Evolutionary conservation across 2,329 filamentous ascomycete genomes (phyloP).

Genomic region (Clonostachys rhizophaga): DNA sequence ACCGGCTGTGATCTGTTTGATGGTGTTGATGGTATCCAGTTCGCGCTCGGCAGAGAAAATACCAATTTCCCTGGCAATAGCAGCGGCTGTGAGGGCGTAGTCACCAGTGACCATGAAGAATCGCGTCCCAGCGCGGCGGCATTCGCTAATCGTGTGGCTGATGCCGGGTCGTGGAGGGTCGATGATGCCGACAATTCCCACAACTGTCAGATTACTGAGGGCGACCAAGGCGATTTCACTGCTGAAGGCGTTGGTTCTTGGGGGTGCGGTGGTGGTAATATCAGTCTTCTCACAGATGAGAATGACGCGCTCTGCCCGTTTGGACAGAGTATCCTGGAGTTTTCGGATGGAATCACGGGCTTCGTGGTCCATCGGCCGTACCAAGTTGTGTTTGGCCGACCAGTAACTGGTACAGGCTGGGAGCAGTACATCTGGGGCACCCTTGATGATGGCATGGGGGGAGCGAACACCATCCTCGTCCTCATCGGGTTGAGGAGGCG

Average conservation of each 20-base stretch:
- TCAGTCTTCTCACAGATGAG: slow-evolving; percentile 32
- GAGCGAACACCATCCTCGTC: background rate
- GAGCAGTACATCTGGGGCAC: slow-evolving; percentile 46
- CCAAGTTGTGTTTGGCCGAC: slow-evolving; percentile 19
- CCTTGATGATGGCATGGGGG: slow-evolving; percentile 44
- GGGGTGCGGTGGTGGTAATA: slow-evolving; percentile 9
- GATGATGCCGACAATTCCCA: slow-evolving; percentile 47
- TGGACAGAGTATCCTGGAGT: slow-evolving; percentile 31
- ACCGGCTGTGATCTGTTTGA: slow-evolving; percentile 6
- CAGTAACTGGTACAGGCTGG: slow-evolving; percentile 26
- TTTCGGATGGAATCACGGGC: slow-evolving; percentile 23
- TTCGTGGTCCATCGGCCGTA: slow-evolving; percentile 23
- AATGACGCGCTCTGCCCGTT: slow-evolving; percentile 36
- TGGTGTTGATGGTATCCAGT: slow-evolving; percentile 21
- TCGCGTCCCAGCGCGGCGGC: slow-evolving; percentile 35
- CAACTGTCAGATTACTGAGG: slow-evolving; percentile 35
- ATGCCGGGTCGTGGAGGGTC: slow-evolving; percentile 40
- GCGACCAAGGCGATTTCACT: slow-evolving; percentile 38
- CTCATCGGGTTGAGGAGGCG: slow-evolving; percentile 5
- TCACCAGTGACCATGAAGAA: slow-evolving; percentile 45
- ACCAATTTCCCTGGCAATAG: slow-evolving; percentile 61
- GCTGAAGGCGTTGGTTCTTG: slow-evolving; percentile 39
- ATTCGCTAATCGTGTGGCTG: slow-evolving; percentile 29
- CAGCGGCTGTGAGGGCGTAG: slow-evolving; percentile 53
- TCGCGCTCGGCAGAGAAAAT: slow-evolving; percentile 51